Evolutionary conservation across 345 rosid genomes (phyloP).

Genomic region (Jatropha curcas): DNA sequence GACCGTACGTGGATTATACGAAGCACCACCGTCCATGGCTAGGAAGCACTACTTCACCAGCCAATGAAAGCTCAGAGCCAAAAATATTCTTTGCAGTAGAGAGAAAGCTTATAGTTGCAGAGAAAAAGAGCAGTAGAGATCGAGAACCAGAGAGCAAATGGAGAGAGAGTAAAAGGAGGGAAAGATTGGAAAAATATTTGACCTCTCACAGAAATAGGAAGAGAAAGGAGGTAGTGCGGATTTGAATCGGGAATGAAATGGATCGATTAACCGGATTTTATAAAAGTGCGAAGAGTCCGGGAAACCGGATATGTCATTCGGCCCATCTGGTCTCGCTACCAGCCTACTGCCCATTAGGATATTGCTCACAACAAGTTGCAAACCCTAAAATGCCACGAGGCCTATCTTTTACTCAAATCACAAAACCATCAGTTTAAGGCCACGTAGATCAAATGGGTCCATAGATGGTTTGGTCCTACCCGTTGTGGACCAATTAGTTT

Average conservation of each 20-base stretch:
- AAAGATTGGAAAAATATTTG: slow-evolving; percentile 17
- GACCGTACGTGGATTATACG: slow-evolving; percentile 30
- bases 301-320: background rate
- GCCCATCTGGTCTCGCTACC: background rate
- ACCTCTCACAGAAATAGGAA: background rate
- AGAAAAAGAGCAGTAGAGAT: background rate
- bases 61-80: background rate
- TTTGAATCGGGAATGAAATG: slow-evolving; percentile 32
- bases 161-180: slow-evolving; percentile 16
- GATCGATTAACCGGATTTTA: slow-evolving; percentile 22
- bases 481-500: background rate
- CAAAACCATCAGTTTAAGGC: background rate
- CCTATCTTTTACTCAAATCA: background rate
- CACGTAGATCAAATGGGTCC: background rate
- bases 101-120: background rate
- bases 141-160: background rate
- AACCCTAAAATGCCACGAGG: background rate
- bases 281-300: slow-evolving; percentile 15
- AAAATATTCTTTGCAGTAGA: background rate
- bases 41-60: background rate
- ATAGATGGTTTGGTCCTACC: background rate
- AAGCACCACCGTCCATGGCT: slow-evolving; percentile 20
- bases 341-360: background rate
- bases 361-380: too few relatives aligned
- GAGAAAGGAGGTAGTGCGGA: background rate